Evolutionary conservation across 495 filamentous ascomycete species (phyloP), one percentile per base, ranked within the genome.

Genomic region (Penicillium tannophilum): DNA sequence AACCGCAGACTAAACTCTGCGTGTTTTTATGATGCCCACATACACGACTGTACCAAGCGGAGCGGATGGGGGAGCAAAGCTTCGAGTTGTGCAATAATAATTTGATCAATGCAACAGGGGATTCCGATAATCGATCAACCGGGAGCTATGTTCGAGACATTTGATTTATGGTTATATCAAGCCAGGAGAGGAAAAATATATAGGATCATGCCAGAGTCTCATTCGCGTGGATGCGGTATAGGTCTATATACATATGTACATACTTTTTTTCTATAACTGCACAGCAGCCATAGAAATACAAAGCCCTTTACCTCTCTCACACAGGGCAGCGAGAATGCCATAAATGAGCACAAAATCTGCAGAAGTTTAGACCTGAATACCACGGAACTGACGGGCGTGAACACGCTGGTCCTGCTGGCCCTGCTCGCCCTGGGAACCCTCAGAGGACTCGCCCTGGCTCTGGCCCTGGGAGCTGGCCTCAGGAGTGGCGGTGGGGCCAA

Each of bases 351-450:
- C 46, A 57, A 44, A 23, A 53, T 44, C 46, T 33, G 20, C 43
- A 41, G 9, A 17, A 3, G 26, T 62, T 46, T 68, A 72, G 30
- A 48, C 53, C 50, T 45, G 24, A 45, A 69, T 31, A 41, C 64
- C 64, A 10, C 54, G 64, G 52, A 73, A 56, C 51, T 72, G 69
- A 50, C 71, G 71, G 44, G 69, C 65, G 39, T 74, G 71, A 20
- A 64, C 26, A 23, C 69, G 71, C 35, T 63, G 36, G 45, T 70
- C 68, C 23, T 23, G 30, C 42, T 54, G 20, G n/a, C 19, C 26
- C 26, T 45, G 36, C 33, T 24, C 30, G n/a, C 19, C 33, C 26
- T 45, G 36, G 42, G 45, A 47, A 3, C 33, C 12, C 33, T 41
- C 39, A 26, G 44, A 47, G 24, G 43, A 23, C 23, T 49, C n/a